Conservation (phyloP, 306 rosid genomes). For the Pterocarpus macrocarpus region DNA sequence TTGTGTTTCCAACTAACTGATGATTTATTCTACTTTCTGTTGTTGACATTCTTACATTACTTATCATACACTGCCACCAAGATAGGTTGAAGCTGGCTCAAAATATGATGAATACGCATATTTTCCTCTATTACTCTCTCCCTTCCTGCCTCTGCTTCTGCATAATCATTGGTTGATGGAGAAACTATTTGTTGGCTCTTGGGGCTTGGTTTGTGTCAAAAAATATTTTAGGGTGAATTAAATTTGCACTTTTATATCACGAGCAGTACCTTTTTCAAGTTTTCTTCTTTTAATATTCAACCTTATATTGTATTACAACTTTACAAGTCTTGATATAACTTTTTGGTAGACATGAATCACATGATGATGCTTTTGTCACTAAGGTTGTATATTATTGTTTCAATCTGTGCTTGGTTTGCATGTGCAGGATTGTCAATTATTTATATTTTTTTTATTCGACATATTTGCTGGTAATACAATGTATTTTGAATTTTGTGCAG, state of each 20-base stretch:
- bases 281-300: background rate
- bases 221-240: conserved; percentile 17
- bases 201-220: conserved; percentile 10
- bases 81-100: conserved; percentile 28
- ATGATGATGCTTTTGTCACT: conserved; percentile 9
- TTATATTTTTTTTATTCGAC: conserved; percentile 2
- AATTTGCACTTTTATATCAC: conserved; percentile 12
- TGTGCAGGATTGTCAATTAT: background rate
- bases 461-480: conserved; percentile 31
- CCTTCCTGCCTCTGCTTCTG: background rate
- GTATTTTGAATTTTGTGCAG: conserved; percentile 63
- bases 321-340: background rate
- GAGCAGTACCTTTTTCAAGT: background rate
- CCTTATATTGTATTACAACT: background rate
- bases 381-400: conserved; percentile 32
- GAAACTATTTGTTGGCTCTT: conserved; percentile 18
- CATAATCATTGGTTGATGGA: background rate
- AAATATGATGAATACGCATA: conserved; percentile 10
- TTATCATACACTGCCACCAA: background rate
- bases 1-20: conserved; percentile 12
- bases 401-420: conserved; percentile 22
- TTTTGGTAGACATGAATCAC: background rate
- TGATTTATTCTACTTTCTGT: conserved; percentile 23
- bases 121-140: background rate
- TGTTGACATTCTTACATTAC: conserved; percentile 2